Conservation (phyloP, 129 eudicot genomes). For the Tanacetum coccineum region DNA sequence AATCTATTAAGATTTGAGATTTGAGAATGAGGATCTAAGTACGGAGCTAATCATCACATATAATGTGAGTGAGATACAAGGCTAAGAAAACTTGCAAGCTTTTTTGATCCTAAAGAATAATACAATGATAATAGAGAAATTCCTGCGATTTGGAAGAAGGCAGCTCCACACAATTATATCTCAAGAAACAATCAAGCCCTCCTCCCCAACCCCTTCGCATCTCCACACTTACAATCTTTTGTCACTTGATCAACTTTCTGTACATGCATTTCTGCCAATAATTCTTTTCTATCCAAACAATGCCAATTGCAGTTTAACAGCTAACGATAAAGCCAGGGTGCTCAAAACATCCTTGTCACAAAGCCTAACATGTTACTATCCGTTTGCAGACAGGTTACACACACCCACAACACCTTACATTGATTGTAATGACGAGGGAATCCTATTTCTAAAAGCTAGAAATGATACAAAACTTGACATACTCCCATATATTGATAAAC, state of each 20-base stretch:
- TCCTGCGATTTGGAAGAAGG: not conserved
- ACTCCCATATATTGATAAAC: not conserved
- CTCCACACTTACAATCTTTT: not conserved
- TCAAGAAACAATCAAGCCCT: not conserved
- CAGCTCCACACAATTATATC: not conserved
- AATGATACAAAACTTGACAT: not conserved
- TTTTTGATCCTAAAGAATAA: too few species aligned
- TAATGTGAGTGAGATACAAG: too few species aligned
- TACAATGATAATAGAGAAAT: not conserved
- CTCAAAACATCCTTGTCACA: constrained; percentile 20
- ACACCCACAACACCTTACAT: not conserved
- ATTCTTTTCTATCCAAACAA: not conserved
- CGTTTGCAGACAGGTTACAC: constrained; percentile 25
- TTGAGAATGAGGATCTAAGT: too few species aligned
- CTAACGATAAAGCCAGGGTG: not conserved
- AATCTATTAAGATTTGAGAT: too few species aligned
- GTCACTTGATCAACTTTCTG: not conserved
- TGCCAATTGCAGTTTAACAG: not conserved
- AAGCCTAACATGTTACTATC: constrained; percentile 21
- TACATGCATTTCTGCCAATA: not conserved
- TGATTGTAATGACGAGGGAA: constrained; percentile 33
- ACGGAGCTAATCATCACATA: too few species aligned
- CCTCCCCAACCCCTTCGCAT: not conserved
- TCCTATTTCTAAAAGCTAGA: constrained; percentile 18
- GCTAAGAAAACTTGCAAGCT: too few species aligned